Base-by-base conservation (phyloP, 441 rosid species). In the Macaranga tanarius region DNA sequence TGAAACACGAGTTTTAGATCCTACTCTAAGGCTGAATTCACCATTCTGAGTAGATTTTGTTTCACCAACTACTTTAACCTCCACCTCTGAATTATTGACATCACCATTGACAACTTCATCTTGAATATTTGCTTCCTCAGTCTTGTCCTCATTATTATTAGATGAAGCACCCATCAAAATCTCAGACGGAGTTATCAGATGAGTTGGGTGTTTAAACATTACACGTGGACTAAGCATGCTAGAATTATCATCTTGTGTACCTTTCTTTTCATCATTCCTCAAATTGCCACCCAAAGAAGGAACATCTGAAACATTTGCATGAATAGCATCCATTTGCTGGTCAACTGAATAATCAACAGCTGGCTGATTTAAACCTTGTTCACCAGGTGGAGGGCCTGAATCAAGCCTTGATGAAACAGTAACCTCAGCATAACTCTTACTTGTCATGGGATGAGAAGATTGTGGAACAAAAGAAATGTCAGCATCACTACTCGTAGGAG, bases 131-230 rank as follows among this genome's bases (percentile, higher is more conserved):
- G 76, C 72, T 75, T 85, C 85, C 73, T 79, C 88, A 60, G 77
- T 78, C 79, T 74, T 84, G 68, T 79, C 81, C 69, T 82, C 84
- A 25, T 71, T 79, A 76, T 70, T 81, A 67, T 87, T 90, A 69
- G 95, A 81, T 20, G 92, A 77, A 77, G 78, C 80, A 16, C 86
- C 86, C 90, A 81, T 83, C 75, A 87, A 66, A 65, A 92, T 82
- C 81, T 92, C 95, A 34, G 93, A 85, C 22, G 95, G 98, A 76
- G 96, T 90, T 76, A 92, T 80, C 67, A 90, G 83, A 82, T 88
- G 98, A 74, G 97, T 88, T 71, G 95, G 95, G 73, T 76, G 95
- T 76, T 84, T 88, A 77, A 85, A 91, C 69, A 74, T 75, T 19
- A 75, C 67, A 73, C 88, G 78, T 20, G 81, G 84, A 76, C 81